These are phyloP conservation scores for Septoria linicola DNA, from an alignment of 2,329 filamentous ascomycete species.

Conservation along the genomic window DNA sequence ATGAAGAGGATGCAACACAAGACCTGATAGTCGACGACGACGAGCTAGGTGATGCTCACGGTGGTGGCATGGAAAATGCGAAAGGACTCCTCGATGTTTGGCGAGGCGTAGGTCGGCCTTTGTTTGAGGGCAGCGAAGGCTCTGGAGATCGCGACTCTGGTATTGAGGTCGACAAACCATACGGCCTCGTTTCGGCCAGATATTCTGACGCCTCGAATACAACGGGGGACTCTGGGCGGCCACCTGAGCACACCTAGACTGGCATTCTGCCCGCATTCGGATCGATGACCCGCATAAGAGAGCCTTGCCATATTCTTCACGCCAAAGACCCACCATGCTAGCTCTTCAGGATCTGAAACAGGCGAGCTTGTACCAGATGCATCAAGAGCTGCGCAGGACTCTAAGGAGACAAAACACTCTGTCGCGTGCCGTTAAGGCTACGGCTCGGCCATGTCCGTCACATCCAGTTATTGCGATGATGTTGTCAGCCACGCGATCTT, in stretches of 20 bases:
- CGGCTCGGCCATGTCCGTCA: too few species aligned
- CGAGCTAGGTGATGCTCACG: slow-evolving; percentile 20
- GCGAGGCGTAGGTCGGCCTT: slow-evolving; percentile 24
- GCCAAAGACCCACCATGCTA: neutral
- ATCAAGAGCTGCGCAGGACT: too few species aligned
- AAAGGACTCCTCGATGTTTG: slow-evolving; percentile 33
- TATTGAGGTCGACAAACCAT: slow-evolving; percentile 33
- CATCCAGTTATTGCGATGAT: too few species aligned
- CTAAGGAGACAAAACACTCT: too few species aligned
- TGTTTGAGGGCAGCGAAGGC: slow-evolving; percentile 28
- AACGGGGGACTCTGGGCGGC: slow-evolving; percentile 21
- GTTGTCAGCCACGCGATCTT: too few species aligned
- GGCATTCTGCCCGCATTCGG: neutral
- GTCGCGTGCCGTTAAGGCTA: too few species aligned
- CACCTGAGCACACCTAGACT: slow-evolving; percentile 19
- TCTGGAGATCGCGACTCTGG: slow-evolving; percentile 37
- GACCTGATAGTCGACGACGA: slow-evolving; percentile 32
- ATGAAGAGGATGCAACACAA: slow-evolving; percentile 22
- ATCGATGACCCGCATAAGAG: neutral
- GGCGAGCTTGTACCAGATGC: too few species aligned
- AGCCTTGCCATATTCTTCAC: neutral
- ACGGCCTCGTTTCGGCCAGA: slow-evolving; percentile 12
- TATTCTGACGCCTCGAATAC: slow-evolving; percentile 15
- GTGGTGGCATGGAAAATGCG: slow-evolving; percentile 27
- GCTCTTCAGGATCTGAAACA: too few species aligned